These are phyloP conservation scores for Funneliformis caledonium DNA, from an alignment of 371 early-diverging fungal genomes.

Conservation along the genomic window DNA sequence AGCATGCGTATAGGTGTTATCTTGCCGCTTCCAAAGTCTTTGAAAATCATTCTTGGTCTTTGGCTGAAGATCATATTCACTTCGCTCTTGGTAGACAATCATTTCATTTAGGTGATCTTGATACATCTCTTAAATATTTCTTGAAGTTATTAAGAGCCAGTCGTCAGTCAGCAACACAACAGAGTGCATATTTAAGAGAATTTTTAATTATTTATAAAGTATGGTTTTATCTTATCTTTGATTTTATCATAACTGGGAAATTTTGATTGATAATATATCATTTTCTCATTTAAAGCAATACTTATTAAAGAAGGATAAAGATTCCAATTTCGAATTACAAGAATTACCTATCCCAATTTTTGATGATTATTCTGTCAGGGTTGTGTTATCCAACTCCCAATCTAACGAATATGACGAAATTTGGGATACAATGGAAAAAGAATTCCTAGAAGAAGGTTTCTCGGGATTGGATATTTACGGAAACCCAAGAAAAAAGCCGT, in stretches of 20 bases:
- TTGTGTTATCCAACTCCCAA: slow-evolving; percentile 57
- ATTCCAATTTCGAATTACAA: slow-evolving; percentile 54
- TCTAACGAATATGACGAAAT: slow-evolving; percentile 55
- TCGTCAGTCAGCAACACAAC: slow-evolving; percentile 69
- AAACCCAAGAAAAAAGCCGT: slow-evolving; percentile 50
- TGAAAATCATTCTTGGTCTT: slow-evolving; percentile 72
- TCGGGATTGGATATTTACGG: slow-evolving; percentile 51
- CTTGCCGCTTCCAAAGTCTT: slow-evolving; percentile 64
- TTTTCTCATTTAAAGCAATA: slow-evolving; percentile 15
- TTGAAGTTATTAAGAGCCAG: slow-evolving; percentile 68
- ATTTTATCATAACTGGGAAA: not conserved
- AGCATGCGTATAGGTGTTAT: slow-evolving; percentile 81
- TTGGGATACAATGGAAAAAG: slow-evolving; percentile 67
- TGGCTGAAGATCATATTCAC: slow-evolving; percentile 85
- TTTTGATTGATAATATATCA: not conserved
- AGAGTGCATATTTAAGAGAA: slow-evolving; percentile 74
- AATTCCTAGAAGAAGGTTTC: slow-evolving; percentile 60
- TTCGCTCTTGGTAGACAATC: slow-evolving; percentile 85
- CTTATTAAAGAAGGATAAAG: slow-evolving; percentile 45
- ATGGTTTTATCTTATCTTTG: not conserved
- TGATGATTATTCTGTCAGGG: slow-evolving; percentile 51
- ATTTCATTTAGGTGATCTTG: slow-evolving; percentile 62
- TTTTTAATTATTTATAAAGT: slow-evolving; percentile 80
- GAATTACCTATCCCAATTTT: slow-evolving; percentile 57
- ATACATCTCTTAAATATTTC: slow-evolving; percentile 65